Evolutionary conservation across 1,284 basidiomycete species (phyloP).

Genomic region (Fomitopsis pinicola): DNA sequence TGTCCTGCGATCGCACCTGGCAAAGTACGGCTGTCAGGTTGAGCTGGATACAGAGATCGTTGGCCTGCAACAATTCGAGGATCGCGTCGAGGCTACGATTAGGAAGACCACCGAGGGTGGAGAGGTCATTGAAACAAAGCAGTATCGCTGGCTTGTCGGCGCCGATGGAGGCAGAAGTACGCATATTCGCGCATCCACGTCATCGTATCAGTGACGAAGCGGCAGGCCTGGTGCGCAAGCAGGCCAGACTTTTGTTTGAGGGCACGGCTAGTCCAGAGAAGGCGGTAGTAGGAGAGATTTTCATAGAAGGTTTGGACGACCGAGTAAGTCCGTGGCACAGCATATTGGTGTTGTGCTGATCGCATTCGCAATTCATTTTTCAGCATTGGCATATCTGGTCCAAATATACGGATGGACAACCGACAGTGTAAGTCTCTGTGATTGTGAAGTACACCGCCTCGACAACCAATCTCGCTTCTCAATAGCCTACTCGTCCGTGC

Average conservation of each 20-base stretch:
- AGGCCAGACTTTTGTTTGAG: constrained; percentile 25
- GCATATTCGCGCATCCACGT: neutral
- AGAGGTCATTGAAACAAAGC: constrained; percentile 8
- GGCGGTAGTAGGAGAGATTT: constrained; percentile 27
- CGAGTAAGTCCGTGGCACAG: constrained; percentile 12
- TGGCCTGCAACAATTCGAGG: constrained; percentile 20
- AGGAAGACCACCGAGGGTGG: constrained; percentile 1
- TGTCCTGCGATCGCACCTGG: constrained; percentile 25
- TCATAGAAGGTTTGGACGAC: constrained; percentile 21
- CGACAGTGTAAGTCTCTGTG: neutral
- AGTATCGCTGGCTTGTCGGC: constrained; percentile 26
- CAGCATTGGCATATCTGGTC: neutral
- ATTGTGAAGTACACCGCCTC: no score
- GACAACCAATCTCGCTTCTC: neutral
- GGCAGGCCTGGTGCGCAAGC: constrained; percentile 25
- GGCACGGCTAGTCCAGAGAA: constrained; percentile 24
- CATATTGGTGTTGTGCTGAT: neutral
- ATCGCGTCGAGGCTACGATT: constrained; percentile 18
- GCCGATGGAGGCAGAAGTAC: constrained; percentile 33
- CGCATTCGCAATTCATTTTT: neutral
- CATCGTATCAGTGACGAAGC: neutral
- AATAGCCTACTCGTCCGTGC: constrained; percentile 1
- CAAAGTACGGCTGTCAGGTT: constrained; percentile 19
- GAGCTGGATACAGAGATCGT: constrained; percentile 26
- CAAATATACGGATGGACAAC: neutral